These are phyloP conservation scores for Russula foetens DNA, from an alignment of 768 basidiomycete species.

Conservation along the genomic window DNA sequence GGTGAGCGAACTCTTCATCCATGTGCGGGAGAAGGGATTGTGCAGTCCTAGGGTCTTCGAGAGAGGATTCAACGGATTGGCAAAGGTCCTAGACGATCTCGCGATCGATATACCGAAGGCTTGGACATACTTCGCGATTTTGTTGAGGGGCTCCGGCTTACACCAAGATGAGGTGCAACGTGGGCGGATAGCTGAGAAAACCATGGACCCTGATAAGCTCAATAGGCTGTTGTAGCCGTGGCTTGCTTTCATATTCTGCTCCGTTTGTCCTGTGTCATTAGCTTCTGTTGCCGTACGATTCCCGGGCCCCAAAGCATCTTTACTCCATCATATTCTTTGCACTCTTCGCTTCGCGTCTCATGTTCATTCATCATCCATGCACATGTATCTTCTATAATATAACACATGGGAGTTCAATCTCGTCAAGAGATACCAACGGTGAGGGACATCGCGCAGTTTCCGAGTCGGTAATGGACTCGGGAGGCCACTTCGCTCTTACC, in stretches of 20 bases:
- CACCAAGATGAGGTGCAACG: slow-evolving; percentile 48
- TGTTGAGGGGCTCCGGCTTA: slow-evolving; percentile 63
- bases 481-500: too few relatives aligned
- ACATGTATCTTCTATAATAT: too few relatives aligned
- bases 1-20: slow-evolving; percentile 65
- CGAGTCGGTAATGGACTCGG: too few relatives aligned
- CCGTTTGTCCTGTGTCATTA: too few relatives aligned
- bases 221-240: slow-evolving; percentile 25
- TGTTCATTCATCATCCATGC: too few relatives aligned
- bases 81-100: slow-evolving; percentile 80
- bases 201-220: slow-evolving; percentile 50
- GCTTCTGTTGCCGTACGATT: too few relatives aligned
- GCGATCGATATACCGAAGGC: slow-evolving; percentile 88
- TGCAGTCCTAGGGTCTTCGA: slow-evolving; percentile 58
- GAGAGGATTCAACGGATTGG: slow-evolving; percentile 58
- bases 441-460: too few relatives aligned
- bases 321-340: too few relatives aligned
- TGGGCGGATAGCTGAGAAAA: slow-evolving; percentile 51
- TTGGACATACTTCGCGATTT: slow-evolving; percentile 60
- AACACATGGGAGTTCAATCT: too few relatives aligned
- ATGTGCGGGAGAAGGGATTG: slow-evolving; percentile 50
- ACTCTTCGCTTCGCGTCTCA: too few relatives aligned
- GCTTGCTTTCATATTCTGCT: neutral
- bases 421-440: too few relatives aligned
- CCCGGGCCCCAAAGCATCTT: too few relatives aligned